These are phyloP conservation scores for Taiwanofungus camphoratus DNA, from an alignment of 1,284 basidiomycete genomes.

Conservation along the genomic window DNA sequence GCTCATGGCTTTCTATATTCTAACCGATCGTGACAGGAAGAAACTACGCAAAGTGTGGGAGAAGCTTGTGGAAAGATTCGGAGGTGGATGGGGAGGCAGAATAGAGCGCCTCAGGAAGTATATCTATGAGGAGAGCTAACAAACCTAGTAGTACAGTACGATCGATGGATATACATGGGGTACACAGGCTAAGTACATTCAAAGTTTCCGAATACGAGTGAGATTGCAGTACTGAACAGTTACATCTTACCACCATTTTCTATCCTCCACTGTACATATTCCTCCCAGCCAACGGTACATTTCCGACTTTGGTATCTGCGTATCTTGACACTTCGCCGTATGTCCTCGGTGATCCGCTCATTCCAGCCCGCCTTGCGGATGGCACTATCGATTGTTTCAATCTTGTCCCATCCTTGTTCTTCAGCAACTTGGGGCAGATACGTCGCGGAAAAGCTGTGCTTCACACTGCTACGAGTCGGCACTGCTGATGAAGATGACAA, in stretches of 20 bases:
- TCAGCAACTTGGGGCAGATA: constrained; percentile 93
- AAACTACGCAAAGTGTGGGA: constrained; percentile 50
- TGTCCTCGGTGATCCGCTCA: constrained; percentile 77
- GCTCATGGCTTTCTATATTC: constrained; percentile 52
- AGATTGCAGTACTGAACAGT: not conserved
- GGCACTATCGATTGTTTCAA: constrained; percentile 85
- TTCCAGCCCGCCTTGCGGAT: constrained; percentile 91
- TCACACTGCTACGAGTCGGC: constrained; percentile 44
- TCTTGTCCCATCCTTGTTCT: constrained; percentile 91
- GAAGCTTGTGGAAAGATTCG: constrained; percentile 48
- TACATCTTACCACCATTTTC: constrained; percentile 35
- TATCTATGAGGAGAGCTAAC: constrained; percentile 18
- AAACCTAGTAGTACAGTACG: constrained; percentile 2
- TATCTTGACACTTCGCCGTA: constrained; percentile 73
- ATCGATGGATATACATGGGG: constrained; percentile 9
- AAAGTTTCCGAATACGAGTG: not conserved
- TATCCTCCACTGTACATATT: constrained; percentile 72
- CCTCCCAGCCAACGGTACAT: constrained; percentile 66
- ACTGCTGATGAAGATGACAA: constrained; percentile 59
- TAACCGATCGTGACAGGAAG: constrained; percentile 43
- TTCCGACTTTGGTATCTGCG: constrained; percentile 84
- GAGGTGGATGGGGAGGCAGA: constrained; percentile 42
- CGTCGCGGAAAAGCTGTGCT: constrained; percentile 74
- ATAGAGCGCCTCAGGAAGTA: constrained; percentile 29
- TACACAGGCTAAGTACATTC: not conserved